A percentile compares a stretch with the other conserved stretches of the same genome.
phyloP scores from a whole-genome alignment of 1,284 basidiomycete genomes.

The Puccinia triticina region DNA sequence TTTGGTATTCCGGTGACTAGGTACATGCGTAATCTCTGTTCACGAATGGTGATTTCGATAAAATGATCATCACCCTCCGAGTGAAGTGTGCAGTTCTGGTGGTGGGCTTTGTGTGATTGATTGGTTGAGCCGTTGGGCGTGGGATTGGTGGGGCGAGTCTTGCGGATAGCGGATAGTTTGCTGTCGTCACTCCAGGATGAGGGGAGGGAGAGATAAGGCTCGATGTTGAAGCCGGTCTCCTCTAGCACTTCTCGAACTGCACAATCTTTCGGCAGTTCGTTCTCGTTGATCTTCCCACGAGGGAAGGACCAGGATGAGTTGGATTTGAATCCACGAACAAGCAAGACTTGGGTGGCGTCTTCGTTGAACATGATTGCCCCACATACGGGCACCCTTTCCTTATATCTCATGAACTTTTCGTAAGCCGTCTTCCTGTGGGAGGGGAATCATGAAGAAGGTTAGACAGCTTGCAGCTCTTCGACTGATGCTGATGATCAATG shows the following conservation, averaged over 20 bases:
- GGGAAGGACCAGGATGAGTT: constrained; percentile 97
- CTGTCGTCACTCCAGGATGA: constrained; percentile 42
- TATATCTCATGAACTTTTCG: constrained; percentile 83
- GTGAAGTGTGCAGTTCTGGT: constrained; percentile 53
- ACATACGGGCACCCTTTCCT: constrained; percentile 96
- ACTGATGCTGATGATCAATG: background rate
- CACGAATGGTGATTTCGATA: constrained; percentile 82
- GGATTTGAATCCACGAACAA: constrained; percentile 97
- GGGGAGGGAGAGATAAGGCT: constrained; percentile 67
- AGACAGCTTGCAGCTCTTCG: background rate
- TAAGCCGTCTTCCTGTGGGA: constrained; percentile 63
- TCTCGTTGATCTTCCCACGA: constrained; percentile 97
- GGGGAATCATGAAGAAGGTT: constrained; percentile 70
- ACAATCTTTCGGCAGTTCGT: constrained; percentile 79
- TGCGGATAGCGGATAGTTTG: constrained; percentile 44
- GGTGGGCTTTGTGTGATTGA: constrained; percentile 30
- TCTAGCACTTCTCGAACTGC: constrained; percentile 90
- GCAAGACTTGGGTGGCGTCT: constrained; percentile 69
- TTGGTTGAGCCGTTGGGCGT: constrained; percentile 39
- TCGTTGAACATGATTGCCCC: constrained; percentile 90
- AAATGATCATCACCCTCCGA: constrained; percentile 64
- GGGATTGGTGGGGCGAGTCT: constrained; percentile 44
- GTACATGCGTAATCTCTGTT: constrained; percentile 84
- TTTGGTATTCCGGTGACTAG: constrained; percentile 89
- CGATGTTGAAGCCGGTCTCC: constrained; percentile 88